Evolutionary conservation across 1,284 basidiomycete genomes (phyloP).

Genomic region (Xerocomus subilludens): DNA sequence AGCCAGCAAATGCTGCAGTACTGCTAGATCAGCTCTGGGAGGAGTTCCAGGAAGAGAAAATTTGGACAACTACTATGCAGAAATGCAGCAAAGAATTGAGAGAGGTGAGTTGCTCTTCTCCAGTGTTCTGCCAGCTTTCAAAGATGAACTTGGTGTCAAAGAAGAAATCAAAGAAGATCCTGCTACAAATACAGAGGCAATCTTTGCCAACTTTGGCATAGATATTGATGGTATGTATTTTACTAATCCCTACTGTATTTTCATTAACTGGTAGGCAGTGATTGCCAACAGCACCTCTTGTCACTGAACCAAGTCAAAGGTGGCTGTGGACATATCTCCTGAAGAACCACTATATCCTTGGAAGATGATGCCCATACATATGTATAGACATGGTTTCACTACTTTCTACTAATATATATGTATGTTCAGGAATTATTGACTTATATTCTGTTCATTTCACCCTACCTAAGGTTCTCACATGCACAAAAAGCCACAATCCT

Average conservation of each 20-base stretch:
- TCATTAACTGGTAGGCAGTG: not conserved
- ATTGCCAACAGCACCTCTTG: not conserved
- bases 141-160: not conserved
- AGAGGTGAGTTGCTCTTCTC: not conserved
- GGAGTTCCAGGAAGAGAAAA: no score
- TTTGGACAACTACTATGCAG: no score
- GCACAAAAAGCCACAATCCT: constrained; percentile 35
- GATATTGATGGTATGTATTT: not conserved
- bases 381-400: not conserved
- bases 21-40: not conserved
- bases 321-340: not conserved
- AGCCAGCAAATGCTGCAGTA: not conserved
- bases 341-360: constrained; percentile 32
- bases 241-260: not conserved
- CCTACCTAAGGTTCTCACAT: constrained; percentile 15
- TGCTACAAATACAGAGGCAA: not conserved
- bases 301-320: not conserved
- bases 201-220: not conserved
- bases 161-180: no score
- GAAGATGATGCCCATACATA: constrained; percentile 28
- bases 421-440: constrained; percentile 31
- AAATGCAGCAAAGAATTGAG: not conserved
- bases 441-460: constrained; percentile 23
- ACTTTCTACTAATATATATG: not conserved
- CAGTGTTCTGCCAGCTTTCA: not conserved